Evolutionary conservation across 805 yeast species (phyloP), one percentile per base, ranked within the genome.

Genomic region (Candida vartiovaarae): DNA sequence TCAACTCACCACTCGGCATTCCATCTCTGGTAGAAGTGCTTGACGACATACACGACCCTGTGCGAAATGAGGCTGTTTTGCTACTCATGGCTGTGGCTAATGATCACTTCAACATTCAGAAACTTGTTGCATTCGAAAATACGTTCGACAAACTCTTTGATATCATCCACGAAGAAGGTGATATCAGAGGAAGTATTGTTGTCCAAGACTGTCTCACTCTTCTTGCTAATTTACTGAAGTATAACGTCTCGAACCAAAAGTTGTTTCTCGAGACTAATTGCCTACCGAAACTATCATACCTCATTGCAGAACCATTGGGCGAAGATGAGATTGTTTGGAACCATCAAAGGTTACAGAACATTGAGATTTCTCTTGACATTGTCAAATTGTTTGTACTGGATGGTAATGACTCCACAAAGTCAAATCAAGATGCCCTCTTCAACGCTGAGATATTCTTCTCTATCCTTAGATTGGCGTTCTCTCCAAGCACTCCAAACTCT

Each of bases 91-190:
- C 89, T 8, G 71, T 93, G 3, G 95, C 81, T 9, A 81, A 82
- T 53, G 83, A 85, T 47, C 86, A 88, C 54, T 78, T 81, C 46
- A 91, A 87, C 60, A 80, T 91, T 30, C 99, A 93, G 60, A 90
- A 89, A 56, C 67, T 93, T 20, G 95, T 95, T 8, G 99, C 95
- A 0, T 93, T 93, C 59, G 97, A 93, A 60, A 90, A 87, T 52
- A 83, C 95, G 0, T 90, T 93, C 57, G 96, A 88, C 48, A 78
- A 73, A 47, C 64, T 89, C 9, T 90, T 91, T 55, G 71, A 68
- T n/a, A 83, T 93, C 10, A 80, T 91, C 25, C 80, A 78, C 11
- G 84, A 80, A 49, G 97, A 90, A 62, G 96, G 96, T 30, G 95
- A 95, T 4, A 72, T 88, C 11, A 74, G 89, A 42, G 97, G 95